A percentile compares a stretch with the other conserved stretches of the same genome.
Evolutionary conservation across 768 basidiomycete genomes (phyloP).

Genomic region (Leccinum disarticulatum): DNA sequence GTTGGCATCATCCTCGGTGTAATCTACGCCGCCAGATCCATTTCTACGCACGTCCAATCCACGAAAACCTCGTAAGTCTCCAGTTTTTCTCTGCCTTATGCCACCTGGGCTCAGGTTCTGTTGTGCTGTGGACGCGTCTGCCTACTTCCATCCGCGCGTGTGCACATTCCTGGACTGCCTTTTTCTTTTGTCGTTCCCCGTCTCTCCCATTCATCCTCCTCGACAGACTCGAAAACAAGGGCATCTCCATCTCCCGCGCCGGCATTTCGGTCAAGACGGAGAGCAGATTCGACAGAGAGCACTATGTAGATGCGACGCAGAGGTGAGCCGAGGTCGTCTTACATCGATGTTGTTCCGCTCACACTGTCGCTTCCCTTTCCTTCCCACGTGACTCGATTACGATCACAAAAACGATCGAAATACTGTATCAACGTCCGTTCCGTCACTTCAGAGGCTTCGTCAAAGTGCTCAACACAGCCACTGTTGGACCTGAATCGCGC

Average conservation of each 20-base stretch:
- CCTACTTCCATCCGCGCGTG: background rate
- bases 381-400: background rate
- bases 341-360: background rate
- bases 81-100: background rate
- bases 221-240: conserved; percentile 47
- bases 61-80: conserved; percentile 58
- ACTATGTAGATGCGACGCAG: conserved; percentile 74
- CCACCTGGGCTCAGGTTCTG: background rate
- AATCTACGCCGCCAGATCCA: conserved; percentile 35
- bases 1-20: conserved; percentile 47
- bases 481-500: conserved; percentile 29
- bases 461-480: conserved; percentile 49
- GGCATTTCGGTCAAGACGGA: conserved; percentile 69
- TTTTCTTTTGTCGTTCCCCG: too few relatives aligned
- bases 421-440: background rate
- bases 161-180: background rate
- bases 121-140: background rate
- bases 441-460: conserved; percentile 43
- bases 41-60: conserved; percentile 44
- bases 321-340: conserved; percentile 42
- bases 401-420: background rate
- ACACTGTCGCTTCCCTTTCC: background rate
- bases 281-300: conserved; percentile 56
- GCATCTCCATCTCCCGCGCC: conserved; percentile 53
- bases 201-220: background rate